These are phyloP conservation scores for Corymbia calophylla DNA, from an alignment of 441 rosid species.

Conservation along the genomic window DNA sequence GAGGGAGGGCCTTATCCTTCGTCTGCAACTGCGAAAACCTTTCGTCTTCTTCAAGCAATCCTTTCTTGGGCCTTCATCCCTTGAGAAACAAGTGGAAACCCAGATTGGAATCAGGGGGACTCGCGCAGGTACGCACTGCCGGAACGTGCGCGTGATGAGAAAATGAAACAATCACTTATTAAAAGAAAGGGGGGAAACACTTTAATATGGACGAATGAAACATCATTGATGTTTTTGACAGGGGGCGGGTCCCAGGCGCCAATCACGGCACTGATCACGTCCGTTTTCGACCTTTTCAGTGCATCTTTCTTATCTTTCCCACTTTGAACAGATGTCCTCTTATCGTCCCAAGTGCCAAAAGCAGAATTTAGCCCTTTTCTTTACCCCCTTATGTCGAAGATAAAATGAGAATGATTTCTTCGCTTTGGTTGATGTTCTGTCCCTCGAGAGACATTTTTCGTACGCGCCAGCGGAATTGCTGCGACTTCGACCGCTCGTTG, in stretches of 20 bases:
- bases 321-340: neutral
- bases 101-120: neutral
- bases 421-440: neutral
- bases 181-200: accelerated
- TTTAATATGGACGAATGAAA: neutral
- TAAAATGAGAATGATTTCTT: neutral
- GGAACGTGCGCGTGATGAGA: neutral
- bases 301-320: neutral
- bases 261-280: neutral
- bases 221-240: neutral
- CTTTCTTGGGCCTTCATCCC: neutral
- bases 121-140: no score
- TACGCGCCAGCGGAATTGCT: neutral
- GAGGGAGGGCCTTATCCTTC: neutral
- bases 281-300: neutral
- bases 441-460: no score
- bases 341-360: neutral
- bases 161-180: neutral
- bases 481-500: neutral
- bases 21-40: neutral
- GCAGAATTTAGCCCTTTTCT: neutral
- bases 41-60: neutral
- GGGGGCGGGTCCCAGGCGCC: neutral
- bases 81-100: no score
- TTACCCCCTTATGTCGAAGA: neutral